Evolutionary conservation across 345 rosid genomes (phyloP).

Genomic region (Populus nigra): DNA sequence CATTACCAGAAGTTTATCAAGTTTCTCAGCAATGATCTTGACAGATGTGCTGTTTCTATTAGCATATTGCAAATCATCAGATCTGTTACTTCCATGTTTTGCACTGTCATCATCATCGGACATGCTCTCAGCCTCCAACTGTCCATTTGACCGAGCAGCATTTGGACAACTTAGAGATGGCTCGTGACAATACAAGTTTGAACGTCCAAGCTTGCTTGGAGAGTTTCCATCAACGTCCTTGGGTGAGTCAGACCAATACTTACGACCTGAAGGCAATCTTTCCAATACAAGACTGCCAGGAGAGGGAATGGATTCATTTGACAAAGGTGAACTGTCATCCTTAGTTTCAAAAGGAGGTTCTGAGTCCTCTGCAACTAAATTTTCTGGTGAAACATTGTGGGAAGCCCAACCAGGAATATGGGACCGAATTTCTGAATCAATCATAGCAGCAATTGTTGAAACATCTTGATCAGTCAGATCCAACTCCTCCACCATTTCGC

Average conservation of each 20-base stretch:
- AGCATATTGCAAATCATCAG: background rate
- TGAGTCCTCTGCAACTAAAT: conserved; percentile 19
- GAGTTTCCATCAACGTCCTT: conserved; percentile 43
- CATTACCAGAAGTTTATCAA: conserved; percentile 53
- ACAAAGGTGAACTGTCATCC: conserved; percentile 25
- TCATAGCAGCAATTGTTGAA: conserved; percentile 66
- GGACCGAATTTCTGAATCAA: conserved; percentile 68
- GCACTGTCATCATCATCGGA: conserved; percentile 7
- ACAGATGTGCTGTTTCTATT: conserved; percentile 11
- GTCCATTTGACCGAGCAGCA: conserved; percentile 16
- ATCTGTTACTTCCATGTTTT: background rate
- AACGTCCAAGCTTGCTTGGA: conserved; percentile 34
- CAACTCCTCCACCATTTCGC: conserved; percentile 94
- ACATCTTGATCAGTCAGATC: conserved; percentile 90
- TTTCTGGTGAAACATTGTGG: conserved; percentile 23
- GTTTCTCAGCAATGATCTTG: conserved; percentile 41
- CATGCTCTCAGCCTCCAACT: conserved; percentile 8
- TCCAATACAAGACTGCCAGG: conserved; percentile 51
- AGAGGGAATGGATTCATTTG: conserved; percentile 30
- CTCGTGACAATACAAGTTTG: conserved; percentile 26
- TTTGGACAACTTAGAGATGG: conserved; percentile 17
- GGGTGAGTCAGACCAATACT: conserved; percentile 77
- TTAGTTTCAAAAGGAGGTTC: conserved; percentile 20
- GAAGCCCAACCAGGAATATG: conserved; percentile 72
- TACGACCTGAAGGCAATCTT: conserved; percentile 79